These are phyloP conservation scores for Tulasnella sp. DNA, from an alignment of 768 basidiomycete species.

Conservation along the genomic window DNA sequence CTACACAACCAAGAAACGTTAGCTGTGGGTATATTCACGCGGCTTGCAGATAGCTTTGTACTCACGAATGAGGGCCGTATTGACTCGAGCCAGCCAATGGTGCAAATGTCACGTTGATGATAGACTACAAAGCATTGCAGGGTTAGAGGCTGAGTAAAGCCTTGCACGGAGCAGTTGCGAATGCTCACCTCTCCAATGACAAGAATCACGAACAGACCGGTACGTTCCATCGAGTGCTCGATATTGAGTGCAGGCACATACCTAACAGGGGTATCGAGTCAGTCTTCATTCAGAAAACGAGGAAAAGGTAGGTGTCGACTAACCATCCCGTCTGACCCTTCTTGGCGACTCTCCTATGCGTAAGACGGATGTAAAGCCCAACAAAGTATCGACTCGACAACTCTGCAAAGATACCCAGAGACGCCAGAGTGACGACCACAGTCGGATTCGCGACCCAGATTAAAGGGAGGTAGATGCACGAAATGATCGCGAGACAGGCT, in stretches of 20 bases:
- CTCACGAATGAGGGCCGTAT: too few relatives aligned
- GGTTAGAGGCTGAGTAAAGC: too few relatives aligned
- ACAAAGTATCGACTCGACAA: not conserved
- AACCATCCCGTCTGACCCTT: too few relatives aligned
- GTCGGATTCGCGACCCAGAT: not conserved
- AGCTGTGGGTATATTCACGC: too few relatives aligned
- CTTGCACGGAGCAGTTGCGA: not conserved
- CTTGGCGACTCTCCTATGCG: not conserved
- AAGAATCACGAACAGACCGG: constrained; percentile 8
- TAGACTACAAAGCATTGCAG: too few relatives aligned
- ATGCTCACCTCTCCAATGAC: constrained; percentile 14
- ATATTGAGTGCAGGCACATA: constrained; percentile 8
- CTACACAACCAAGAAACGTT: too few relatives aligned
- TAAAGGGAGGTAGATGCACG: constrained; percentile 6
- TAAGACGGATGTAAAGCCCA: not conserved
- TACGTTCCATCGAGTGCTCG: constrained; percentile 13
- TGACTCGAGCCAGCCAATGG: too few relatives aligned
- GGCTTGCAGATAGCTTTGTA: too few relatives aligned
- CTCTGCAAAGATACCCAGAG: not conserved
- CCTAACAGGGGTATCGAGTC: not conserved
- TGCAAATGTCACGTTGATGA: too few relatives aligned
- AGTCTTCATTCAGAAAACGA: too few relatives aligned
- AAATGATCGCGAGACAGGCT: not conserved
- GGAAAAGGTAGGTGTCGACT: too few relatives aligned
- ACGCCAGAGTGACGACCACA: not conserved